A percentile compares a stretch with the other conserved stretches of the same genome.
These are phyloP conservation scores for Botryotinia globosa DNA, from an alignment of 2,329 filamentous ascomycete genomes.

Conservation along the genomic window DNA sequence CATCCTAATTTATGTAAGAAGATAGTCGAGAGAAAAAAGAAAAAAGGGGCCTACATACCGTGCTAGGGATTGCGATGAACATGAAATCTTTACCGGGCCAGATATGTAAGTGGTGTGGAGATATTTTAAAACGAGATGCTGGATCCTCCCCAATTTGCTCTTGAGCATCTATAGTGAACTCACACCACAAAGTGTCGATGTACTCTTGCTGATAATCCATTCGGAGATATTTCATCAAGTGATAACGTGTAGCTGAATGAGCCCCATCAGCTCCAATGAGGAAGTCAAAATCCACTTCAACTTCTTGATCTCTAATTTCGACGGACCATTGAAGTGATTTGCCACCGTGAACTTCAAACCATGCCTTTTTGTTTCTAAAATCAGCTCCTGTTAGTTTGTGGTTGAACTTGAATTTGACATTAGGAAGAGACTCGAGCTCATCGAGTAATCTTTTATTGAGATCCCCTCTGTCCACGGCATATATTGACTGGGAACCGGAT, in stretches of 20 bases:
- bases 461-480: constrained; percentile 78
- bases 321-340: constrained; percentile 30
- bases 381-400: constrained; percentile 92
- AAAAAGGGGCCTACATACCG: constrained; percentile 19
- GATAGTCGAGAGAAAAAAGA: background rate
- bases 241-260: constrained; percentile 85
- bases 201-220: constrained; percentile 94
- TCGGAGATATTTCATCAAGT: constrained; percentile 91
- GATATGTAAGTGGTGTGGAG: constrained; percentile 92
- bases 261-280: constrained; percentile 94
- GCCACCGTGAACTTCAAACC: constrained; percentile 68
- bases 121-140: constrained; percentile 66
- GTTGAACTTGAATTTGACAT: constrained; percentile 89
- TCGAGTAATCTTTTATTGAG: constrained; percentile 84
- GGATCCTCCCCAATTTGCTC: constrained; percentile 34
- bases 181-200: constrained; percentile 96
- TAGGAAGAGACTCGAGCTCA: constrained; percentile 76
- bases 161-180: constrained; percentile 67
- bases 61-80: constrained; percentile 92
- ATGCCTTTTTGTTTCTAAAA: constrained; percentile 74
- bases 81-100: constrained; percentile 94
- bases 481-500: constrained; percentile 61
- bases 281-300: constrained; percentile 84
- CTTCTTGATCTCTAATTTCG: constrained; percentile 50
- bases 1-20: constrained; percentile 57